Evolutionary conservation across 164 flowering plant genomes (phyloP), one percentile per base, ranked within the genome.

Genomic region (Nymphaea thermarum): DNA sequence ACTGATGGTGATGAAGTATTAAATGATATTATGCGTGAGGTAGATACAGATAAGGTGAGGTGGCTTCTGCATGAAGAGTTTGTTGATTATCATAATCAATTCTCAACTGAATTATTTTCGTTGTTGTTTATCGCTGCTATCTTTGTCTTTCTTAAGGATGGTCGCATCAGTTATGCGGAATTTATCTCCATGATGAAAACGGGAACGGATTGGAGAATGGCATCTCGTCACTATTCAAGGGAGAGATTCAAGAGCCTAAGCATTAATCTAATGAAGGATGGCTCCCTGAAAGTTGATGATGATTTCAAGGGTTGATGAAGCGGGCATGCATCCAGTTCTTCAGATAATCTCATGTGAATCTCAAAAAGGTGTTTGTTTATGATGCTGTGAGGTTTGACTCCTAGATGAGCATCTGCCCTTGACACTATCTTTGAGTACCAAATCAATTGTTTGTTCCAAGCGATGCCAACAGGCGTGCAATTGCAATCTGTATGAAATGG

Each of bases 121-220:
- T 8, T 15, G 8, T 51, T 51, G 8, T 51, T 51, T 15, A 8
- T 51, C 8, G 12, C 41, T 36, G 43, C 45, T 18, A 4, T 17
- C 11, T 61, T 42, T 64, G 8, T 6, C 7, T 42, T 3, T 44
- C 77, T 62, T 66, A 80, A 90, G 97, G 99, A 94, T 76, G 97
- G 97, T 0, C 80, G 82, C 5, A 88, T 94, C 15, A 91, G 93
- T 78, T 91, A 88, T 11, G 96, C 91, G 17, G 99, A 94, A 67
- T 94, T 94, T 80, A 90, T 88, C 16, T 82, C 93, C 3, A 94
- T 94, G 99, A 94, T 94, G 99, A 94, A 94, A 76, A 77, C 98
- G 36, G 97, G 99, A 76, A 94, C 99, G 2, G 99, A 94, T 65
- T 94, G 99, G 99, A 88, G 99, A 79, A 94, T 91, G 80, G 96